Evolutionary conservation across 2,329 filamentous ascomycete species (phyloP).

Genomic region (Penicillium vulpinum): DNA sequence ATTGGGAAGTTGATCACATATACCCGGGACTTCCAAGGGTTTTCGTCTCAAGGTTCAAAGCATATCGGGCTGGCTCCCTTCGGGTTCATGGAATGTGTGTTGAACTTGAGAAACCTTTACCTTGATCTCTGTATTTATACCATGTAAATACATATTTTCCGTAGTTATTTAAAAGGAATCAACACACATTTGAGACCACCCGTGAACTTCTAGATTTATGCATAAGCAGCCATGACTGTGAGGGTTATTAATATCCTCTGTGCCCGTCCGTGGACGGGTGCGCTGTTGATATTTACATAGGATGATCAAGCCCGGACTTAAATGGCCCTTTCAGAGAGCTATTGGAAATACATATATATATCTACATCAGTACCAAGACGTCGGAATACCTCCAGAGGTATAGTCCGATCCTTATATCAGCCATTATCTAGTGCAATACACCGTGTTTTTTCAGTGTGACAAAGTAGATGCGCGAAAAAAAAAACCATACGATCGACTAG

Average conservation of each 20-base stretch:
- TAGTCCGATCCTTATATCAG: too few relatives aligned
- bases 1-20: constrained; percentile 19
- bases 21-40: neutral
- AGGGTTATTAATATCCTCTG: too few relatives aligned
- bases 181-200: neutral
- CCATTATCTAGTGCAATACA: neutral
- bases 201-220: neutral
- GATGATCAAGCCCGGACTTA: neutral
- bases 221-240: neutral
- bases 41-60: neutral
- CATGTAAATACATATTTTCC: neutral
- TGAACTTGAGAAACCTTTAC: neutral
- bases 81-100: neutral
- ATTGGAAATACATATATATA: neutral
- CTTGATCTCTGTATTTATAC: neutral
- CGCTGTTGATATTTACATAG: too few relatives aligned
- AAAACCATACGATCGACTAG: constrained; percentile 70
- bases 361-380: neutral
- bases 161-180: neutral
- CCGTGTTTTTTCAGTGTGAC: constrained; percentile 75
- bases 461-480: constrained; percentile 78
- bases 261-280: too few relatives aligned
- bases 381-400: neutral
- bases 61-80: neutral
- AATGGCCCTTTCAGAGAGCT: neutral